phyloP scores from a whole-genome alignment of 805 yeast genomes.

The Wickerhamiella kurtzmanii region DNA sequence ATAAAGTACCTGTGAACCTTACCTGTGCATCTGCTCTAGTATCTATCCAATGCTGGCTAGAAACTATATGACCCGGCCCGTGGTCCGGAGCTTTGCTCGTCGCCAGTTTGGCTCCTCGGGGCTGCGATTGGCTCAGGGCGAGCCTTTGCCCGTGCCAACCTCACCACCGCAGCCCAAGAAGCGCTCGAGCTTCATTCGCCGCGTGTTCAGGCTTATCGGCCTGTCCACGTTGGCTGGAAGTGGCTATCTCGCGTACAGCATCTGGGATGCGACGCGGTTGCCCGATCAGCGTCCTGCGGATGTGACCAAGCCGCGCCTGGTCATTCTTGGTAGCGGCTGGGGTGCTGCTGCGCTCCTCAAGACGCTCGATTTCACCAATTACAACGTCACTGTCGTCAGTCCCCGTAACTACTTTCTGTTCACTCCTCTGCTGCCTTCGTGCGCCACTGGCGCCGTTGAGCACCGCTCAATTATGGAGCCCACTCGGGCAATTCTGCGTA shows the following conservation, averaged over 20 bases:
- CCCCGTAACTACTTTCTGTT: slow-evolving; percentile 58
- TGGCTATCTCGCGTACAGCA: slow-evolving; percentile 46
- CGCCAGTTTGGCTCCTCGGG: not conserved
- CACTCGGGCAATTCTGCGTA: slow-evolving; percentile 71
- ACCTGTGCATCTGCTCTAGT: too few species aligned
- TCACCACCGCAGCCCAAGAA: not conserved
- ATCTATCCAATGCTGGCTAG: not conserved
- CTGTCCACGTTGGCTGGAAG: slow-evolving; percentile 29
- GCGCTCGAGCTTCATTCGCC: slow-evolving; percentile 7
- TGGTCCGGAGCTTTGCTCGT: not conserved
- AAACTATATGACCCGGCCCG: not conserved
- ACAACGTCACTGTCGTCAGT: slow-evolving; percentile 52
- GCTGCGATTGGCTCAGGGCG: not conserved
- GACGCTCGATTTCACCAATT: slow-evolving; percentile 38
- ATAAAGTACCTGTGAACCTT: not conserved
- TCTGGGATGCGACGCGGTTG: slow-evolving; percentile 28
- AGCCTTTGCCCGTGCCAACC: not conserved
- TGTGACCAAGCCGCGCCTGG: slow-evolving; percentile 47
- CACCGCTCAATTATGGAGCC: slow-evolving; percentile 87
- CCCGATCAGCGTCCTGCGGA: slow-evolving; percentile 33
- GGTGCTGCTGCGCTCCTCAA: slow-evolving; percentile 50
- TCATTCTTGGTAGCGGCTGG: slow-evolving; percentile 60
- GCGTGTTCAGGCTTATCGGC: slow-evolving; percentile 12
- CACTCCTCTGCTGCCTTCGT: slow-evolving; percentile 56
- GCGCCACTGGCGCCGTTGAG: slow-evolving; percentile 83